Conservation (phyloP, 116 monocot genomes). For the Thalassia testudinum region DNA sequence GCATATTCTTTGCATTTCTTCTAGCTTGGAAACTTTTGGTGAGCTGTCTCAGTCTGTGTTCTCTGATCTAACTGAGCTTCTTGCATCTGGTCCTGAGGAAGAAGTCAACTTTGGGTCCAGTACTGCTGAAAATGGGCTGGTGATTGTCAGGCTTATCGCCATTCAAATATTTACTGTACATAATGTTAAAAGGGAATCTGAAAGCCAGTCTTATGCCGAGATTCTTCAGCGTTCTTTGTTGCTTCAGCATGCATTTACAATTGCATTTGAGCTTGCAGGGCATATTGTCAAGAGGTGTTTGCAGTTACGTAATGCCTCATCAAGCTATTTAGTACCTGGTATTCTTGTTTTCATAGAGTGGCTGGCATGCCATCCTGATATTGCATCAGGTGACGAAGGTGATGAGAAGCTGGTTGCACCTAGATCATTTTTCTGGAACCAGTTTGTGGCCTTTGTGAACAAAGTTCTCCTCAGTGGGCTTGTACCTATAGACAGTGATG, state of each 20-base stretch:
- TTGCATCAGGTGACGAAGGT: slow-evolving; percentile 37
- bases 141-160: slow-evolving; percentile 57
- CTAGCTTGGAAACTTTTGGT: slow-evolving; percentile 94
- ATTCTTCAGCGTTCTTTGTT: slow-evolving; percentile 76
- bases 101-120: slow-evolving; percentile 57
- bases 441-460: slow-evolving; percentile 61
- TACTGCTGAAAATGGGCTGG: slow-evolving; percentile 48
- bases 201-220: slow-evolving; percentile 83
- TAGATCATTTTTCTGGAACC: slow-evolving; percentile 79
- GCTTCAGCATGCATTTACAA: slow-evolving; percentile 80
- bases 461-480: slow-evolving; percentile 46
- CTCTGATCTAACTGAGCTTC: slow-evolving; percentile 44
- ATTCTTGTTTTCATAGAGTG: slow-evolving; percentile 88
- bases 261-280: slow-evolving; percentile 76
- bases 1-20: neutral
- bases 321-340: slow-evolving; percentile 62
- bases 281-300: slow-evolving; percentile 53
- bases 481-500: slow-evolving; percentile 24
- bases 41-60: slow-evolving; percentile 42
- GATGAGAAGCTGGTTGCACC: slow-evolving; percentile 63
- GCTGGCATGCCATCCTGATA: slow-evolving; percentile 74
- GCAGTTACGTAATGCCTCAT: slow-evolving; percentile 49
- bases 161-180: slow-evolving; percentile 85
- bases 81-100: slow-evolving; percentile 72
- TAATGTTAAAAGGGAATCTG: slow-evolving; percentile 64